phyloP scores from a whole-genome alignment of 1,284 basidiomycete species.

The Cutaneotrichosporon cyanovorans region DNA sequence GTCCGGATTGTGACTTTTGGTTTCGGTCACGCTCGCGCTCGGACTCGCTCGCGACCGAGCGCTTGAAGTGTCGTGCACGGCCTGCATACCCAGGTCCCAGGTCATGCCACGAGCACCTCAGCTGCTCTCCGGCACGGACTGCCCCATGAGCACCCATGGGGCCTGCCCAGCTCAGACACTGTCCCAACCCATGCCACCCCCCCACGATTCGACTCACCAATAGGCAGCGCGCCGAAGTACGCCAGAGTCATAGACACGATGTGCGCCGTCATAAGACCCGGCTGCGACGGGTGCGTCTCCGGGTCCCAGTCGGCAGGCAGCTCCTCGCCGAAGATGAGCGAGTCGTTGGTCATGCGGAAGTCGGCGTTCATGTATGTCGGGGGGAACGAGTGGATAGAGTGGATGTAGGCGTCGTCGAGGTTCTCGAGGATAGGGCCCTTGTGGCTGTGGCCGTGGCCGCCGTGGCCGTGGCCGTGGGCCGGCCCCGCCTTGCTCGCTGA shows the following conservation, averaged over 20 bases:
- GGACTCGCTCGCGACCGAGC: too few relatives aligned
- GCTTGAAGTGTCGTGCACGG: too few relatives aligned
- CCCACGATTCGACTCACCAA: conserved; percentile 21
- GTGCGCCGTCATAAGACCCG: conserved; percentile 29
- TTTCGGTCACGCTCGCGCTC: too few relatives aligned
- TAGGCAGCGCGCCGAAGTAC: conserved; percentile 36
- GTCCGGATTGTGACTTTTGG: too few relatives aligned
- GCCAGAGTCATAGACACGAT: conserved; percentile 25
- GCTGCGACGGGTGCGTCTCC: conserved; percentile 24
- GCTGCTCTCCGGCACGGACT: too few relatives aligned
- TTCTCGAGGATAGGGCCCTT: conserved; percentile 24
- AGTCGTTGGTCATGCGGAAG: conserved; percentile 31
- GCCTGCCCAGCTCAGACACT: not conserved
- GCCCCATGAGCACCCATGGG: too few relatives aligned
- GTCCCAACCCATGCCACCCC: not conserved
- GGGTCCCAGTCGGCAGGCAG: conserved; percentile 30
- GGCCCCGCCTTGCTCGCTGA: not conserved
- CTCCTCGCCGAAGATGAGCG: conserved; percentile 36
- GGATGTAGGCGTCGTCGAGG: conserved; percentile 34
- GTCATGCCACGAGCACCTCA: too few relatives aligned
- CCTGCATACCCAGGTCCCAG: too few relatives aligned
- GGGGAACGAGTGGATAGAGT: conserved; percentile 33
- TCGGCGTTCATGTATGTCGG: conserved; percentile 36
- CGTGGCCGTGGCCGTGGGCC: conserved; percentile 4
- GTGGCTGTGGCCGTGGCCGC: conserved; percentile 23